Evolutionary conservation across 805 yeast genomes (phyloP), one percentile per base, ranked within the genome.

Genomic region (Debaryomyces hansenii): DNA sequence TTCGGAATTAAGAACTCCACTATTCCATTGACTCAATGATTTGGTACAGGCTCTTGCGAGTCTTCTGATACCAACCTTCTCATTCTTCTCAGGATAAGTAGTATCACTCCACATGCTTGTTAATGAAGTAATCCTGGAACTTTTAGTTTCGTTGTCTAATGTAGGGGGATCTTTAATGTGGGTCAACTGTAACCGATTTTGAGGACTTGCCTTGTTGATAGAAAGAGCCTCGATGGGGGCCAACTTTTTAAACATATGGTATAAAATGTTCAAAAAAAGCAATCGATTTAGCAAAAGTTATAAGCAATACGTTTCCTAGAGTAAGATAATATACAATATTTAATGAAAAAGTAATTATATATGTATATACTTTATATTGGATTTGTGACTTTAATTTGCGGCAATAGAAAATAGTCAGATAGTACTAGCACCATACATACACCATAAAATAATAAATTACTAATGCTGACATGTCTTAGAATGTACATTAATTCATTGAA

Each of bases 351-450:
- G 34, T 31, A 31, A 9, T 12, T 31, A 31, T 31, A 31, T 31
- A 31, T 31, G 4, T 31, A 31, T 31, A 31, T 31, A 31, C 5
- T 8, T 9, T 3, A 15, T n/a, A 16, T 31, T 39, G 42, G 42
- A 39, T 44, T 44, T 44, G 46, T 44, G 46, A 44, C 15, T 28
- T 21, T 10, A 44, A 27, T 44, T 44, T 44, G 46, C 46, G 46
- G 46, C 46, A 37, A 37, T 29, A 16, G 20, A 6, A 11, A 18
- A 35, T 35, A 11, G 14, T 6, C 34, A 12, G 27, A 24, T 7
- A 7, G 2, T 9, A 24, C 2, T 24, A 24, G 27, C 27, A 24
- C 27, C 27, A 4, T 24, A 24, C 27, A 24, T 24, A 24, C 27
- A 24, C 10, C 27, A 24, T 24, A 24, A 24, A 3, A 24, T 7